Evolutionary conservation across 805 yeast species (phyloP), one percentile per base, ranked within the genome.

Genomic region (Yarrowia divulgata): DNA sequence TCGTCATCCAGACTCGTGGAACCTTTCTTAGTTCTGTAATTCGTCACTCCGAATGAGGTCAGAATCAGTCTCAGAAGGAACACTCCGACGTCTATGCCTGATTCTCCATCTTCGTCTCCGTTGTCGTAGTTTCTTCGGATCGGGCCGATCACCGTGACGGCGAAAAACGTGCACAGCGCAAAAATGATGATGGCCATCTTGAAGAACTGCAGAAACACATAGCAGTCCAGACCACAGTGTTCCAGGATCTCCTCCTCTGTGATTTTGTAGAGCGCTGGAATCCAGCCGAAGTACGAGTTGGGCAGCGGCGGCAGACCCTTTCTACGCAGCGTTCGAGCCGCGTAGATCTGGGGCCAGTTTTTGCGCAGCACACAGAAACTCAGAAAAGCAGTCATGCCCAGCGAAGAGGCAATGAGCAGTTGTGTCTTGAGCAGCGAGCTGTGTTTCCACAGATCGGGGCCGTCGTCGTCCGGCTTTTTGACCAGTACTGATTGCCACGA

Each of bases 191-290:
- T 90, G 71, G 95, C 85, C 90, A 93, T 91, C 71, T 90, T 89
- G 84, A 95, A 95, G 77, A 94, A 93, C 3, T 93, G 93, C 40
- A 94, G 79, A 75, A 91, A 94, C 60, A 95, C 98, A 79, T 85
- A 93, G 0, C 98, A 98, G 79, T 94, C 99, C 54, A 94, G 79
- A 0, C 99, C 99, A 2, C 98, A 97, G 74, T 88, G 89, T 71
- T 92, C 94, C 64, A 94, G 82, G 1, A 95, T 85, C 70, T 92
- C 93, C 16, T 85, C 82, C 73, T 94, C 98, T 34, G 84, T 81
- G 19, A 93, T 87, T 13, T 78, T 78, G 75, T 85, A 85, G 14
- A 94, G 79, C 0, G 87, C 85, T 0, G 88, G 85, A 9, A 93
- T 82, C 98, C 98, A 94, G 1, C 93, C 93, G 73, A 93, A 89